Conservation (phyloP, 441 rosid species). For the Erodium moschatum region DNA sequence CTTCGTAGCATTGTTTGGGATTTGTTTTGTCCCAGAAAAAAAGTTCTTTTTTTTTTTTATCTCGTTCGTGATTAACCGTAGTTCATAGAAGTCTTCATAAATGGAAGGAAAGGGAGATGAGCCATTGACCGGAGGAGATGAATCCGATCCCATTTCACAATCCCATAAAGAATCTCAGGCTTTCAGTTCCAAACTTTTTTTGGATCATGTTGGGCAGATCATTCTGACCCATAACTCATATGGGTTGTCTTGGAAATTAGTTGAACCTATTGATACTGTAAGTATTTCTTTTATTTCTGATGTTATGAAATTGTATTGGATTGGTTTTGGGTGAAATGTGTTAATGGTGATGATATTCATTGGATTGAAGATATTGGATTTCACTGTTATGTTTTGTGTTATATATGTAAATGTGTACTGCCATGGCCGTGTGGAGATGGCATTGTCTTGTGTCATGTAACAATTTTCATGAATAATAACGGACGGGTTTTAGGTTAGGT, state of each 20-base stretch:
- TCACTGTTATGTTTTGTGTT: not conserved
- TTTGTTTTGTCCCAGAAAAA: not conserved
- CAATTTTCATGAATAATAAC: not conserved
- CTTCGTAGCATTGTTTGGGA: not conserved
- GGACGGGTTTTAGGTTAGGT: not conserved
- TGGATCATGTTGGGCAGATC: conserved; percentile 64
- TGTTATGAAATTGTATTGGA: not conserved
- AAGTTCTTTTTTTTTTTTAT: not conserved
- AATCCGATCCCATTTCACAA: conserved; percentile 16
- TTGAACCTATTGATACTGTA: conserved; percentile 41
- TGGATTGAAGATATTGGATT: not conserved
- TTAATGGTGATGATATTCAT: not conserved
- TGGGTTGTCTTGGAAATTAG: conserved; percentile 62
- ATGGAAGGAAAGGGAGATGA: conserved; percentile 33
- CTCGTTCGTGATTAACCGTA: not conserved
- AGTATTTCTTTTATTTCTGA: conserved; percentile 20
- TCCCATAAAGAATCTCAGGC: conserved; percentile 20
- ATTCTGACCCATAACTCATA: conserved; percentile 39
- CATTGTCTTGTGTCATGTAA: not conserved
- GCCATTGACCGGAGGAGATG: conserved; percentile 6
- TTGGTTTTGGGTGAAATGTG: not conserved
- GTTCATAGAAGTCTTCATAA: not conserved
- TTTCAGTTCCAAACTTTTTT: conserved; percentile 34
- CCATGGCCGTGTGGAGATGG: not conserved
- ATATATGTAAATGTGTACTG: no score